Conservation (phyloP, 208 protist species). For the Angomonas deanei region DNA sequence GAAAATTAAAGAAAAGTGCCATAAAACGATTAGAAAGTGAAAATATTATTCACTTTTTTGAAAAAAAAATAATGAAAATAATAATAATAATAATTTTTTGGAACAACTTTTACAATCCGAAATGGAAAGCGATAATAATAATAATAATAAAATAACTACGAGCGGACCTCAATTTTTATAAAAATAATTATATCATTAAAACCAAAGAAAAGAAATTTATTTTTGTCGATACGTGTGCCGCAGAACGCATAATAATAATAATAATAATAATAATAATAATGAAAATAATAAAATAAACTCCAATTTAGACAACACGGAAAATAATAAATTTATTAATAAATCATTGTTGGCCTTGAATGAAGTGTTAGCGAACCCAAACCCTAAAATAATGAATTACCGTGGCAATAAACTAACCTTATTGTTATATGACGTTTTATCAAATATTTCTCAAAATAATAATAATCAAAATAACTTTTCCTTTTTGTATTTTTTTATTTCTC, state of each 20-base stretch:
- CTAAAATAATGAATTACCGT: constrained; percentile 5
- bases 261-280: not conserved
- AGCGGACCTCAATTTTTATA: not conserved
- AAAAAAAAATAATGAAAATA: too few relatives aligned
- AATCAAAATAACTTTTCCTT: not conserved
- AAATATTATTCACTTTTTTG: too few relatives aligned
- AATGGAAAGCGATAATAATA: constrained; percentile 1
- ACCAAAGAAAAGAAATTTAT: not conserved
- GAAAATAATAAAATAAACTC: not conserved
- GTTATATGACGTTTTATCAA: constrained; percentile 20
- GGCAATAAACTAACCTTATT: not conserved
- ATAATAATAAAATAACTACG: not conserved
- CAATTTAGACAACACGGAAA: not conserved
- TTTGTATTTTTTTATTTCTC: not conserved
- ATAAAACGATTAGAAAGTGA: too few relatives aligned
- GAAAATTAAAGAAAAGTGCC: too few relatives aligned
- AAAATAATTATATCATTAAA: not conserved
- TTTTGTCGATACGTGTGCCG: not conserved
- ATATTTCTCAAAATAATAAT: constrained; percentile 11
- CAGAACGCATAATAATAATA: not conserved
- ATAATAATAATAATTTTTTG: too few relatives aligned
- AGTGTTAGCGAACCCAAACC: too few relatives aligned
- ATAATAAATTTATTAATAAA: not conserved
- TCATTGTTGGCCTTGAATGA: too few relatives aligned
- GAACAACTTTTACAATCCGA: too few relatives aligned